Evolutionary conservation across 1,284 basidiomycete species (phyloP).

Genomic region (Pseudozyma sp.): DNA sequence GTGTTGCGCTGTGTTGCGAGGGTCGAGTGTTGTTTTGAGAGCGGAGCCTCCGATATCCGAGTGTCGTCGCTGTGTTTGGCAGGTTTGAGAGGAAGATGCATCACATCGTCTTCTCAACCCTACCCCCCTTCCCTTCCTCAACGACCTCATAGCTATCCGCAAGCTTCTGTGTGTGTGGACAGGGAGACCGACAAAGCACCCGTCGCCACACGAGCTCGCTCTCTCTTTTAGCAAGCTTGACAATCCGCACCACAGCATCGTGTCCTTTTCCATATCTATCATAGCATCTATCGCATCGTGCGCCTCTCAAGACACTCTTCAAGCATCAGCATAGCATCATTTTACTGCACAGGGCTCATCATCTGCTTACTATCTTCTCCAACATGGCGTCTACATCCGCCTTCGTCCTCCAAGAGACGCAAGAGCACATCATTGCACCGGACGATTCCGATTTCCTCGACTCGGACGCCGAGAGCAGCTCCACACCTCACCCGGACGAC

Average conservation of each 20-base stretch:
- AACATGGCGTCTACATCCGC: slow-evolving; percentile 44
- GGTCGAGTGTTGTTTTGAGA: slow-evolving; percentile 12
- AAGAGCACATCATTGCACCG: slow-evolving; percentile 44
- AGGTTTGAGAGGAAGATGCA: not conserved
- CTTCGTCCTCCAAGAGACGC: slow-evolving; percentile 26
- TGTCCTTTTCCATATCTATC: not conserved
- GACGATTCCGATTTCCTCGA: slow-evolving; percentile 64
- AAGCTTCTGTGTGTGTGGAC: no score
- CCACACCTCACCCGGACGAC: slow-evolving; percentile 19
- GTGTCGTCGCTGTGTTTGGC: not conserved
- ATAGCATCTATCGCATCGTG: not conserved
- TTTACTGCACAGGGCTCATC: not conserved
- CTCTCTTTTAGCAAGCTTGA: no score
- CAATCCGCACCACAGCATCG: not conserved
- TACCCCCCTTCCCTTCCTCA: not conserved
- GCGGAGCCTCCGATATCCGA: slow-evolving; percentile 11
- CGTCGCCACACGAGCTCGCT: no score
- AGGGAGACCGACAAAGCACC: no score
- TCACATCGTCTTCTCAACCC: not conserved
- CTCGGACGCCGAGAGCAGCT: slow-evolving; percentile 38
- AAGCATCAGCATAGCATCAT: slow-evolving; percentile 1
- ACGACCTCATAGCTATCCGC: no score
- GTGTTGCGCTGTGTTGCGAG: no score
- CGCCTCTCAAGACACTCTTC: not conserved
- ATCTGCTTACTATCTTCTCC: not conserved